A percentile compares a stretch with the other conserved stretches of the same genome.
Conservation (phyloP, 1,284 basidiomycete species). For the Athelia sp. region DNA sequence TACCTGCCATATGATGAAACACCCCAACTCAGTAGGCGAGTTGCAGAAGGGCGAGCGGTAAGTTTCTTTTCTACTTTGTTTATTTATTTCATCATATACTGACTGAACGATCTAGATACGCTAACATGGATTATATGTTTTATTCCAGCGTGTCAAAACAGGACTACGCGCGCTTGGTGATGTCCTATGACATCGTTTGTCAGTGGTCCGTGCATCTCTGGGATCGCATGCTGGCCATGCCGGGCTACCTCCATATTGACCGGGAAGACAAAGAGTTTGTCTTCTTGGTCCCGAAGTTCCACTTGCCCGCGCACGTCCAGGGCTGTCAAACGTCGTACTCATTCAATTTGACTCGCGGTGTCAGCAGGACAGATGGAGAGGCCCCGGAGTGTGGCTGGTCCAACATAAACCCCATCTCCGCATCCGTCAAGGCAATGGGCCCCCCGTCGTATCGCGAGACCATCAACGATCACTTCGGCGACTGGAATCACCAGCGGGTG, state of each 20-base stretch:
- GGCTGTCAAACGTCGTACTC: constrained; percentile 14
- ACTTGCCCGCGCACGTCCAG: constrained; percentile 11
- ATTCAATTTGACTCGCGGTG: constrained; percentile 11
- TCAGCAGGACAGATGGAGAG: constrained; percentile 18
- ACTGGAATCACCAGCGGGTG: constrained; percentile 21
- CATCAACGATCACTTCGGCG: constrained; percentile 15
- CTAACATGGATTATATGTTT: constrained; percentile 1
- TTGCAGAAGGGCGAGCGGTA: constrained; percentile 10
- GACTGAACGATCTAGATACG: background rate
- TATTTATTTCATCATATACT: background rate
- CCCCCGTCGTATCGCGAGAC: constrained; percentile 14
- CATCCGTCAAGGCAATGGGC: constrained; percentile 17
- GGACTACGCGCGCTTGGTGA: background rate
- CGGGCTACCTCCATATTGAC: background rate
- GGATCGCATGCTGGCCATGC: background rate
- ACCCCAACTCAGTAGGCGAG: constrained; percentile 4
- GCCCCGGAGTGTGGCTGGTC: constrained; percentile 19
- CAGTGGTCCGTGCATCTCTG: constrained; percentile 4
- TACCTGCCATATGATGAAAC: constrained; percentile 6
- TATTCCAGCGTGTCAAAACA: background rate
- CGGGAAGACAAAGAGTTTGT: background rate
- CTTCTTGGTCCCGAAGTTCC: constrained; percentile 15
- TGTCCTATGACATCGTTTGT: constrained; percentile 9
- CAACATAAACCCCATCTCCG: constrained; percentile 11
- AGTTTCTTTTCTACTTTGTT: constrained; percentile 4